phyloP scores from a whole-genome alignment of 768 basidiomycete genomes.

The Tylopilus rubrobrunneus region DNA sequence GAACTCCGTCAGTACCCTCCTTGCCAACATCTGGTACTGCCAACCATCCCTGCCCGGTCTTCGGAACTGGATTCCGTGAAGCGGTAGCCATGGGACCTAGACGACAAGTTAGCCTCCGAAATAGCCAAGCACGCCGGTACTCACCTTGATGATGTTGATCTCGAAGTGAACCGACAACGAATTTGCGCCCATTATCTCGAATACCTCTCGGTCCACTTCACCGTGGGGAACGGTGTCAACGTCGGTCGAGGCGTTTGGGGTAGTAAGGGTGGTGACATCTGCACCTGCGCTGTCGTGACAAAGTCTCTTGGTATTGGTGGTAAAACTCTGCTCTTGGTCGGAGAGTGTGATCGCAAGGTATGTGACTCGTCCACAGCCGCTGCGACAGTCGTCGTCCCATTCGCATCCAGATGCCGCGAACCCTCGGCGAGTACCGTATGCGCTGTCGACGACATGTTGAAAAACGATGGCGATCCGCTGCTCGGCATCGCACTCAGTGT shows the following conservation, averaged over 20 bases:
- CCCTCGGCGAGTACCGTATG: slow-evolving; percentile 38
- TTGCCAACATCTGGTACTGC: slow-evolving; percentile 96
- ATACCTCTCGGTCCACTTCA: slow-evolving; percentile 61
- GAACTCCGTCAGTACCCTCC: slow-evolving; percentile 82
- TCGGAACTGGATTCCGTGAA: slow-evolving; percentile 95
- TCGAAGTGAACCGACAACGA: slow-evolving; percentile 91
- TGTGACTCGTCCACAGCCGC: slow-evolving; percentile 27
- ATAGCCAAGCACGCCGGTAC: slow-evolving; percentile 20
- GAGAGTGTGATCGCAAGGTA: slow-evolving; percentile 42
- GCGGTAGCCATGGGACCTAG: slow-evolving; percentile 87
- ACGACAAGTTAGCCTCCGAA: not conserved
- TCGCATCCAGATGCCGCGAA: slow-evolving; percentile 26
- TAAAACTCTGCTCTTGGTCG: slow-evolving; percentile 60
- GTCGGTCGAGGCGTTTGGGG: slow-evolving; percentile 35
- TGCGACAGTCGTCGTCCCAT: slow-evolving; percentile 21
- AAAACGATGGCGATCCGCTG: slow-evolving; percentile 80
- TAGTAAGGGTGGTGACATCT: slow-evolving; percentile 1
- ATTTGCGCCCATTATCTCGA: slow-evolving; percentile 72
- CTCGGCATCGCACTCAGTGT: slow-evolving; percentile 63
- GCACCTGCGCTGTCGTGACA: slow-evolving; percentile 27
- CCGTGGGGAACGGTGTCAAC: slow-evolving; percentile 59
- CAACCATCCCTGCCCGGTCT: slow-evolving; percentile 87
- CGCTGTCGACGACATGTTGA: slow-evolving; percentile 67
- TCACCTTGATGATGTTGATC: slow-evolving; percentile 93
- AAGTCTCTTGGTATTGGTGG: slow-evolving; percentile 81